A percentile compares a stretch with the other conserved stretches of the same genome.
Evolutionary conservation across 176 grass and related monocot genomes (phyloP).

Genomic region (Raddia distichophylla): DNA sequence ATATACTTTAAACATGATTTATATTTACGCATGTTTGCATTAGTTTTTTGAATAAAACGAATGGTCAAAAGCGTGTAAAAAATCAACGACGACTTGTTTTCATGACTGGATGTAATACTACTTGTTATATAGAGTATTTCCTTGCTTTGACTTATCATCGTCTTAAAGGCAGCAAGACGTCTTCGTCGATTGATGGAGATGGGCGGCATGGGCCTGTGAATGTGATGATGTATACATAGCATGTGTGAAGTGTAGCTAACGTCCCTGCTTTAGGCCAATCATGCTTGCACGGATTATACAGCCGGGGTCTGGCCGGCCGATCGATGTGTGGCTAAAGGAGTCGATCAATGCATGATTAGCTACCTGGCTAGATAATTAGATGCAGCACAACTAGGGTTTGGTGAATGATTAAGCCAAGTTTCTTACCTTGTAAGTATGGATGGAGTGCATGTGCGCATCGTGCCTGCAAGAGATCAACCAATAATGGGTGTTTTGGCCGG

Average conservation of each 20-base stretch:
- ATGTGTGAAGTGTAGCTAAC: background rate
- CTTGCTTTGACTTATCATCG: conserved; percentile 3
- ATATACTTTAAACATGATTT: too few species aligned
- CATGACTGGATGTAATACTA: too few species aligned
- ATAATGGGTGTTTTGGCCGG: background rate
- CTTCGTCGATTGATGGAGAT: background rate
- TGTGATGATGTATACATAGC: background rate
- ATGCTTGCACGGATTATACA: conserved; percentile 2
- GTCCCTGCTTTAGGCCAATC: conserved; percentile 40
- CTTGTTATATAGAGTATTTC: background rate
- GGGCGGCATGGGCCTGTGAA: conserved; percentile 4
- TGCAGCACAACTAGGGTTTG: background rate
- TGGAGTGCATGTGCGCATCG: background rate
- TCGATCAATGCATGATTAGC: background rate
- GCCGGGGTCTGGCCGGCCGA: background rate
- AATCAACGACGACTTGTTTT: too few species aligned
- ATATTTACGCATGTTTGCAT: too few species aligned
- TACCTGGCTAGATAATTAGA: background rate
- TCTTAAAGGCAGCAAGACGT: background rate
- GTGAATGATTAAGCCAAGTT: conserved; percentile 23
- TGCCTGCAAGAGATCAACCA: background rate
- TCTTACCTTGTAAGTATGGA: conserved; percentile 10
- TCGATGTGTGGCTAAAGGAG: background rate
- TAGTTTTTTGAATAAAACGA: too few species aligned
- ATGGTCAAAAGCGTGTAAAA: too few species aligned